phyloP scores from a whole-genome alignment of 2,329 filamentous ascomycete species.

The Paecilomyces variotii region DNA sequence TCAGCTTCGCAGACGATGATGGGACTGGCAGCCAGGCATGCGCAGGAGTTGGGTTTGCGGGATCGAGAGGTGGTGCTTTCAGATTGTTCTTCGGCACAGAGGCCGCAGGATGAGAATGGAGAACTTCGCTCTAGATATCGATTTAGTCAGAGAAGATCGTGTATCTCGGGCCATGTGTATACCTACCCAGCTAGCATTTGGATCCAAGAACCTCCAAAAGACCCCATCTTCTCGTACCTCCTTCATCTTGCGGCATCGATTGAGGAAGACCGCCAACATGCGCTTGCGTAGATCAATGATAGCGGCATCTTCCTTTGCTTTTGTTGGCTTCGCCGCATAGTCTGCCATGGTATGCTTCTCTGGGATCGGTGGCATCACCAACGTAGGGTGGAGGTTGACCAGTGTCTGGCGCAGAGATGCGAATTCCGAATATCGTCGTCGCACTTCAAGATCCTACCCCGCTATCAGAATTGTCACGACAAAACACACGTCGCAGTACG shows the following conservation, averaged over 20 bases:
- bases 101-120: constrained; percentile 81
- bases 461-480: neutral
- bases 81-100: constrained; percentile 90
- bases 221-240: constrained; percentile 87
- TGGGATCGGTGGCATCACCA: constrained; percentile 93
- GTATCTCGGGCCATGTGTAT: neutral
- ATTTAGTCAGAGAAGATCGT: constrained; percentile 16
- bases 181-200: constrained; percentile 94
- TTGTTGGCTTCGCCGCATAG: constrained; percentile 95
- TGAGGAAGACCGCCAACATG: constrained; percentile 93
- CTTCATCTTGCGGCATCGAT: constrained; percentile 87
- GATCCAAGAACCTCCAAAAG: constrained; percentile 95
- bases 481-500: constrained; percentile 14
- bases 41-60: constrained; percentile 81
- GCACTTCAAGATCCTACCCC: constrained; percentile 80
- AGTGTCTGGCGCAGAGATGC: constrained; percentile 82
- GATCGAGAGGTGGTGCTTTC: constrained; percentile 89
- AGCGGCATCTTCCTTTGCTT: constrained; percentile 91
- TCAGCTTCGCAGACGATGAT: constrained; percentile 76
- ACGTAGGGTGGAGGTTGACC: constrained; percentile 83
- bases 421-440: constrained; percentile 93
- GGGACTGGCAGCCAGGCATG: constrained; percentile 86
- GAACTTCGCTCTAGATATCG: constrained; percentile 68
- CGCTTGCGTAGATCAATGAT: constrained; percentile 96
- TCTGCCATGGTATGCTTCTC: constrained; percentile 99